Base-by-base conservation (phyloP, 306 rosid species). In the Leucaena leucocephala region DNA sequence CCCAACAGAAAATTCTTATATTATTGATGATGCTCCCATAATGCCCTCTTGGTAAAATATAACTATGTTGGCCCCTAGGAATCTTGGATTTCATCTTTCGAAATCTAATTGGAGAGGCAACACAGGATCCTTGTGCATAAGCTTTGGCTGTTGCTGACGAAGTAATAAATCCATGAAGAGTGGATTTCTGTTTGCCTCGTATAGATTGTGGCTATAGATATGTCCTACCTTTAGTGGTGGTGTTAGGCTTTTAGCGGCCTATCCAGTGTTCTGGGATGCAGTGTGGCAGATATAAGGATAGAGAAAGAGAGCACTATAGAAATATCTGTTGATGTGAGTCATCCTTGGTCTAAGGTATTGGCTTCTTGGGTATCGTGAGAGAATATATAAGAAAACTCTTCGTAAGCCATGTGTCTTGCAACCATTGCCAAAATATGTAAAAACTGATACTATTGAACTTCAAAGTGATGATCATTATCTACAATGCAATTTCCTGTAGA, bases 1-100 rank as follows among this genome's bases (percentile, higher is more conserved):
- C 61, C 46, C n/a, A 44, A 33, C 59, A 33, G 21, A 42, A 71
- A 3, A 21, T 39, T 11, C 21, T 50, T 19, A 36, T 36, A 49
- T 58, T 58, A 34, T 78, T 34, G 33, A 78, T 59, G 77, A 9
- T 22, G 62, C 61, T 68, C 19, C 55, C 54, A 4, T 42, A 69
- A 10, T 68, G 76, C 58, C 39, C 45, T 52, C 68, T 11, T 55
- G 13, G 7, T 58, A 19, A 58, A 22, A 58, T 8, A 58, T 8
- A 11, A 9, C 10, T 58, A 8, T 58, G 12, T 58, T 58, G 36
- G 64, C 36, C 36, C 36, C 15, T 58, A 58, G 64, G 38, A 58
- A 58, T 58, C 6, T 9, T 9, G 36, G 36, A 22, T 58, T 58
- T 58, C 6, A 21, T 58, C 11, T 57, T 57, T 19, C 9, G 36